Evolutionary conservation across 768 basidiomycete genomes (phyloP), one percentile per base, ranked within the genome.

Genomic region (Xanthoconium purpureum): DNA sequence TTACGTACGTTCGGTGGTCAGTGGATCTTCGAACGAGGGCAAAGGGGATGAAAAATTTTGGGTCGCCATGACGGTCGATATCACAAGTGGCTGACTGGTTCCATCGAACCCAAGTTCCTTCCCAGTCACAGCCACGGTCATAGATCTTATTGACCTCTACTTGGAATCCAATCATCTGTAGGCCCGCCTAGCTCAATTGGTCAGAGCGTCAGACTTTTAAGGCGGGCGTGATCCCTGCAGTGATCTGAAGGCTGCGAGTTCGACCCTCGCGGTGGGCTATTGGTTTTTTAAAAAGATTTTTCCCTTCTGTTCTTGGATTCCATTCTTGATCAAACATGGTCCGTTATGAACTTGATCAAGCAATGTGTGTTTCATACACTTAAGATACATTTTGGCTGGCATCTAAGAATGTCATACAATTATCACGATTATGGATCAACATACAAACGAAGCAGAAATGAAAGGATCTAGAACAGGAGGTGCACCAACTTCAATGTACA

Each of bases 171-270:
- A 4, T 8, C 4, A 11, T 0, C 0, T 5, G 2, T 3, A 49
- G 29, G 79, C 79, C 80, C 77, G 79, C 78, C 79, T 80, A 81
- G 80, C 79, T 81, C 80, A 80, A 80, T 80, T 67, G 79, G 79
- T 72, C 78, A 80, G 80, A 81, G 79, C 79, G 80, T 80, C 80
- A 80, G 79, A 80, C 79, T 80, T 71, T 71, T 71, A 71, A 57
- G 70, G 68, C 68, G 69, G 70, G 68, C 1, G 2, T 44, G 35
- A 50, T 57, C 47, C 67, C 57, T 48, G 48, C 47, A 3, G 64
- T 56, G 50, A 86, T 87, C 85, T 87, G 83, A 87, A 87, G 85
- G 85, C 82, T 87, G 85, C 85, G 85, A 84, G 85, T 87, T 87
- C 85, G 85, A 87, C 79, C 84, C 85, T 84, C 85, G 85, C 85